Evolutionary conservation across 352 stramenopile genomes (phyloP).

Genomic region (Aphanomyces cochlioides): DNA sequence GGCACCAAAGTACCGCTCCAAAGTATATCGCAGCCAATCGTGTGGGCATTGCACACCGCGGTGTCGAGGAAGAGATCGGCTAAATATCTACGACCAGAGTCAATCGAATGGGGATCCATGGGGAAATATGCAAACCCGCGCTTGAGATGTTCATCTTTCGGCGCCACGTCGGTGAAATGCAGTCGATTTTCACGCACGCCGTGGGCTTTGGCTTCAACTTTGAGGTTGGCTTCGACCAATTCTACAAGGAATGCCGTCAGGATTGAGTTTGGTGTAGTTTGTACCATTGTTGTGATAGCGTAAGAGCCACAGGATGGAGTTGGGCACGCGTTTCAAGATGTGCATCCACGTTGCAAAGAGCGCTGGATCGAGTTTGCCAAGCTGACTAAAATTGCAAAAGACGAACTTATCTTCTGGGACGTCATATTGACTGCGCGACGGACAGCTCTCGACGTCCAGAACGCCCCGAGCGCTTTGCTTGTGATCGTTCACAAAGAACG

Average conservation of each 20-base stretch:
- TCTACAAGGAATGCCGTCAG: background rate
- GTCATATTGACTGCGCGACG: constrained; percentile 80
- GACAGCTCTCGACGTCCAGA: constrained; percentile 69
- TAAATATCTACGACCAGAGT: constrained; percentile 31
- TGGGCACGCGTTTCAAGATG: constrained; percentile 89
- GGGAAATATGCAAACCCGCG: constrained; percentile 49
- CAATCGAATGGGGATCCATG: background rate
- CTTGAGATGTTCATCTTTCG: constrained; percentile 89
- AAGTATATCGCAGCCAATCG: constrained; percentile 89
- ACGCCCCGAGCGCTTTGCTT: constrained; percentile 80
- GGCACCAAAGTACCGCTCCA: constrained; percentile 54
- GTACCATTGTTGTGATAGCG: constrained; percentile 62
- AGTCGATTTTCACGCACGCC: constrained; percentile 67
- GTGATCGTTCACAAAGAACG: constrained; percentile 93
- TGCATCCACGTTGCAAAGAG: constrained; percentile 91
- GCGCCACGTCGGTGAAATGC: constrained; percentile 81
- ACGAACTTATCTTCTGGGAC: constrained; percentile 91
- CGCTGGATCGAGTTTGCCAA: constrained; percentile 93
- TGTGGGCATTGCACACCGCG: constrained; percentile 87
- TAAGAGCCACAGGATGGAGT: constrained; percentile 90
- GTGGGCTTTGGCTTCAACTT: constrained; percentile 63
- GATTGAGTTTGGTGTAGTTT: background rate
- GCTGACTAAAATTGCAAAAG: constrained; percentile 94
- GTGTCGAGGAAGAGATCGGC: constrained; percentile 93
- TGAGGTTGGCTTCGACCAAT: constrained; percentile 80